These are phyloP conservation scores for Psilocybe azurescens DNA, from an alignment of 768 basidiomycete genomes.

Conservation along the genomic window DNA sequence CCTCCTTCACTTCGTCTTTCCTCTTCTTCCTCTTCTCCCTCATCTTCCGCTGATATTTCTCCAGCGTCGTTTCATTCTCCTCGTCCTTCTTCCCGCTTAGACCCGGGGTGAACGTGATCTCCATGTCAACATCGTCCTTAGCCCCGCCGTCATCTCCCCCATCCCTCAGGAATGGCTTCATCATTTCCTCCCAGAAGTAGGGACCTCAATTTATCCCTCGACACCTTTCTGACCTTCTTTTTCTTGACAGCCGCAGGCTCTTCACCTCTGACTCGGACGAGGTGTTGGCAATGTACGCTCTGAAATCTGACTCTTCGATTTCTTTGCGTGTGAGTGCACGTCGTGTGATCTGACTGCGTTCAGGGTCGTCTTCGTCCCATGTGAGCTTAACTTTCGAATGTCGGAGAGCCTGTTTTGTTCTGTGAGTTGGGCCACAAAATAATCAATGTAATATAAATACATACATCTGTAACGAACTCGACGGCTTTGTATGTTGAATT, in stretches of 20 bases:
- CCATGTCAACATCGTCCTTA: conserved; percentile 78
- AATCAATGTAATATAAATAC: conserved; percentile 27
- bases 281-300: conserved; percentile 74
- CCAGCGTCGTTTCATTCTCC: conserved; percentile 85
- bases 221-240: conserved; percentile 44
- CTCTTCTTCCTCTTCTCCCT: conserved; percentile 85
- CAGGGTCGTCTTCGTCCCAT: conserved; percentile 97
- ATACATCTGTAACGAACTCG: conserved; percentile 92
- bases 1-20: conserved; percentile 66
- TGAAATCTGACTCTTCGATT: conserved; percentile 91
- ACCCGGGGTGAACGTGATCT: conserved; percentile 94
- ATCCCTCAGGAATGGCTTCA: conserved; percentile 82
- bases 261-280: conserved; percentile 67
- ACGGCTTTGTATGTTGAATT: conserved; percentile 69
- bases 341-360: conserved; percentile 80
- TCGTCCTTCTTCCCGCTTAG: conserved; percentile 59
- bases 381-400: conserved; percentile 98
- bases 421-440: neutral
- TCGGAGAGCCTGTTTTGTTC: conserved; percentile 74
- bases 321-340: conserved; percentile 81
- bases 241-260: conserved; percentile 31
- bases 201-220: conserved; percentile 76
- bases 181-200: conserved; percentile 72
- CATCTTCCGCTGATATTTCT: conserved; percentile 88
- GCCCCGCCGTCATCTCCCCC: conserved; percentile 60